phyloP scores from a whole-genome alignment of 345 rosid species.

The Eucalyptus virginea region DNA sequence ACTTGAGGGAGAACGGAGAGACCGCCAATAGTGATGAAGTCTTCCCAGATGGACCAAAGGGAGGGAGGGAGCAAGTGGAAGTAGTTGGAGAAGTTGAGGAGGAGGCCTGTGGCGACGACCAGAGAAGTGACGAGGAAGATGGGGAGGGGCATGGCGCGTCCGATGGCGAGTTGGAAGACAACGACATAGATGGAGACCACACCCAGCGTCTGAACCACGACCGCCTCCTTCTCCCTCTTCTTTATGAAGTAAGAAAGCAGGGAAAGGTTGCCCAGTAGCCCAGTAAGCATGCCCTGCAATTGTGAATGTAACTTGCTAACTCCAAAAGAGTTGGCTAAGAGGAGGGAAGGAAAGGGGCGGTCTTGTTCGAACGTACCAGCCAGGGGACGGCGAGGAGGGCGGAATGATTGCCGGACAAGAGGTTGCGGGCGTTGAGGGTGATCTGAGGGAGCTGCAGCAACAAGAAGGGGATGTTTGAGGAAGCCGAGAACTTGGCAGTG shows the following conservation, averaged over 20 bases:
- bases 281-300: constrained; percentile 83
- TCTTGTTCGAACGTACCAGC: constrained; percentile 36
- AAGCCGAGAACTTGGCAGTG: constrained; percentile 75
- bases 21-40: constrained; percentile 70
- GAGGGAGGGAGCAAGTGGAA: constrained; percentile 29
- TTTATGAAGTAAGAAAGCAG: constrained; percentile 75
- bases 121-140: constrained; percentile 36
- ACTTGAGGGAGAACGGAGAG: constrained; percentile 80
- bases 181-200: constrained; percentile 49
- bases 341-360: neutral
- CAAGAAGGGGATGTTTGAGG: constrained; percentile 66
- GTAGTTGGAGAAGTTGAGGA: constrained; percentile 46
- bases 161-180: constrained; percentile 70
- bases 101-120: constrained; percentile 48
- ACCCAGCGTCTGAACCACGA: constrained; percentile 74
- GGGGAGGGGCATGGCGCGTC: constrained; percentile 72
- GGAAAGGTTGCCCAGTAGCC: constrained; percentile 79
- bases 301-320: neutral
- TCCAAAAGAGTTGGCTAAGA: neutral
- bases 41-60: constrained; percentile 80
- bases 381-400: constrained; percentile 90
- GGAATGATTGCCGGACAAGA: constrained; percentile 58
- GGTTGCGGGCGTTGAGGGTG: constrained; percentile 70
- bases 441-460: constrained; percentile 88
- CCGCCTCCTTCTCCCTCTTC: constrained; percentile 74